A percentile compares a stretch with the other conserved stretches of the same genome.
These are phyloP conservation scores for Eutrema heterophyllum DNA, from an alignment of 345 rosid species.

Conservation along the genomic window DNA sequence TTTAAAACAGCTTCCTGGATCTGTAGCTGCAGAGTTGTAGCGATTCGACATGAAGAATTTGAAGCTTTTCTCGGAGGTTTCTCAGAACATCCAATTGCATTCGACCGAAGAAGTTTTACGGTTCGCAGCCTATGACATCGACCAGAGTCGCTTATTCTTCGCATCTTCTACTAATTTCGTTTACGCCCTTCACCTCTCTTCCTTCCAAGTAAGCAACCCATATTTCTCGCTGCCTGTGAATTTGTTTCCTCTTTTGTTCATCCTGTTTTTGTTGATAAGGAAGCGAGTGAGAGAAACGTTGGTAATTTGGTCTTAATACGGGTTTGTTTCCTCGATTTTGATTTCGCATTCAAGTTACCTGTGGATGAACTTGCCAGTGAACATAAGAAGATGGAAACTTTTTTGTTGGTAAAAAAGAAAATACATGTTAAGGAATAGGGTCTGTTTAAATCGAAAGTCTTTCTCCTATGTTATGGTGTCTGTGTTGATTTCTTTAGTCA, in stretches of 20 bases:
- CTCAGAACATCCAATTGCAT: constrained; percentile 52
- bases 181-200: constrained; percentile 56
- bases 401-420: not conserved
- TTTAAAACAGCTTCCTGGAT: constrained; percentile 6
- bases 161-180: constrained; percentile 62
- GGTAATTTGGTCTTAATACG: not conserved
- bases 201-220: constrained; percentile 47
- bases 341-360: not conserved
- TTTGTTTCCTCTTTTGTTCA: not conserved
- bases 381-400: not conserved
- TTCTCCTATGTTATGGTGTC: not conserved
- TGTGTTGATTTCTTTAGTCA: not conserved
- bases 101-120: constrained; percentile 47
- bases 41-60: constrained; percentile 58
- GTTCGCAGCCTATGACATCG: constrained; percentile 73
- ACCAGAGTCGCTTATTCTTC: constrained; percentile 75
- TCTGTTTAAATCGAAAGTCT: not conserved
- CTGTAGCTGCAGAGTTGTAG: not conserved
- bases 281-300: not conserved
- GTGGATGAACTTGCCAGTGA: constrained; percentile 1
- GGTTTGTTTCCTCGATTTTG: not conserved
- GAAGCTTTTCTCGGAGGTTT: constrained; percentile 58
- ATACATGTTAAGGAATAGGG: not conserved
- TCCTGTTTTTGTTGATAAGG: not conserved
- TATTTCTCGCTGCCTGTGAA: not conserved